Evolutionary conservation across 352 stramenopile species (phyloP), one percentile per base, ranked within the genome.

Genomic region (Pythium catenulatum): DNA sequence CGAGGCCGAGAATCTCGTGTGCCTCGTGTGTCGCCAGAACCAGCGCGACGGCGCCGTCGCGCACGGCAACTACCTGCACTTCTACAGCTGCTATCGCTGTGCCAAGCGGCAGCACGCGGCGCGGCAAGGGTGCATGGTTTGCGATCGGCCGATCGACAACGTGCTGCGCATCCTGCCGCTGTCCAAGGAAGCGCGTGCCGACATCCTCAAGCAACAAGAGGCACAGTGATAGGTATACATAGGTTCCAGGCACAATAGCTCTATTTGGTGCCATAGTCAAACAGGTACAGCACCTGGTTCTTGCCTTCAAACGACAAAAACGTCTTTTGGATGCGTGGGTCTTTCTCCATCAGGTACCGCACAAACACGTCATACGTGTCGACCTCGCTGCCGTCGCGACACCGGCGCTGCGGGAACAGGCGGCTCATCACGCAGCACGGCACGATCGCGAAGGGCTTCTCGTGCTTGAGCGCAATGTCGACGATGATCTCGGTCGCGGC

Each of bases 381-480:
- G 11, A 99, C 95, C 21, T 85, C 81, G 30, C 87, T 96, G 27
- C 93, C 94, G 80, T 96, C 92, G 36, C 73, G 87, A 58, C 90
- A 95, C 43, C 81, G 82, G 14, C 94, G 95, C 63, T 95, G 76
- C 0, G 96, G 97, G 90, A 99, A 99, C 66, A 98, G 88, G 2
- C 94, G 96, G 56, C 96, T 99, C 94, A 99, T 99, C 39, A 99
- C 98, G 82, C 98, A 99, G 75, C 98, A 99, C 27, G 98, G 98
- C 45, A 99, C 98, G 63, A 99, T 95, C 8, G 98, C 97, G 91
- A 99, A 99, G 0, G 98, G 96, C 74, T 99, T 99, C 15, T 89
- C 56, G 65, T 98, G 94, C 19, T 87, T 61, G 30, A 99, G 87
- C 27, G 98, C 98, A 36, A 95, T 93, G 86, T 99, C 96, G 2